Base-by-base conservation (phyloP, 2,329 filamentous ascomycete genomes). In the Cucurbitaria berberidis region DNA sequence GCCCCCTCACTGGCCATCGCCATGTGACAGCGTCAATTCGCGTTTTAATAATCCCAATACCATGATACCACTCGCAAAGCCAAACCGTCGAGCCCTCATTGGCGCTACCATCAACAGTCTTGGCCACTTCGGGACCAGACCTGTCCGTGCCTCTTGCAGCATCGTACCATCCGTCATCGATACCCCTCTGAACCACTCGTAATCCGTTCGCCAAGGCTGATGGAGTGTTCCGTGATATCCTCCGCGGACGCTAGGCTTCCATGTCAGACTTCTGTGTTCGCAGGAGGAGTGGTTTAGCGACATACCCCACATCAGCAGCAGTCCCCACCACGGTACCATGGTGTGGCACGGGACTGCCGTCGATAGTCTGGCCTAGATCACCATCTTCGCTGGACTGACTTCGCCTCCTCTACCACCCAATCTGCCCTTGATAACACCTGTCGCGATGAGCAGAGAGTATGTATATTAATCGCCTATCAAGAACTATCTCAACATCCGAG, bases 221-320 rank as follows among this genome's bases (percentile, higher is more conserved):
- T 35, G 40, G 38, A 21, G 29, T 30, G 44, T 27, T 51, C 43
- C 24, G 51, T 29, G 27, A 32, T 9, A 29, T 24, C 26, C 45
- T 49, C 45, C 41, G 41, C 51, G 54, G 53, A 32, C 36, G 36
- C 59, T 46, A 57, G 50, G 29, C 35, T 7, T 16, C 16, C 41
- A 30, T 35, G 7, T 48, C 51, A 53, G 44, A 16, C 45, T 36
- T 45, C 22, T 51, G 39, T 21, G 10, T 24, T 57, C 44, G 55
- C 52, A 48, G 18, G 45, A 51, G 51, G 45, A 56, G 56, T 43
- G 44, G 51, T 51, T 52, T 57, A 45, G 53, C 48, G 53, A 53
- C 30, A 40, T 50, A 59, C 64, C 58, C 60, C 62, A 67, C 64
- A 61, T 58, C 53, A 51, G 24, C 53, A 53, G 48, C 35, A 41